These are phyloP conservation scores for Racocetra persica DNA, from an alignment of 371 early-diverging fungal genomes.

Conservation along the genomic window DNA sequence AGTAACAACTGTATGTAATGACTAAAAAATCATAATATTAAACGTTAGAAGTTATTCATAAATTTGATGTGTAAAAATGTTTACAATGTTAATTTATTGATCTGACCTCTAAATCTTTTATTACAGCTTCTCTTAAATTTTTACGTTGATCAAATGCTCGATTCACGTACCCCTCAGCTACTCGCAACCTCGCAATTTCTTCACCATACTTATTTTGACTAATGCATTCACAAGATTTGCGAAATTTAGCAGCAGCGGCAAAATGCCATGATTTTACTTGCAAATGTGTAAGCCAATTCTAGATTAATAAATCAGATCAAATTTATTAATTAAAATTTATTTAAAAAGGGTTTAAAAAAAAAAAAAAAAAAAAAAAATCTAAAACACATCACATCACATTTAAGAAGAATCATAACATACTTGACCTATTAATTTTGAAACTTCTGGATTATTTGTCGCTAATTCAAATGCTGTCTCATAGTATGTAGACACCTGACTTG, in stretches of 20 bases:
- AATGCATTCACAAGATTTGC: conserved; percentile 75
- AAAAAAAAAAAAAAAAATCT: background rate
- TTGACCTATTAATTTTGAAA: conserved; percentile 29
- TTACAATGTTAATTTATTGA: no score
- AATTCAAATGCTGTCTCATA: conserved; percentile 73
- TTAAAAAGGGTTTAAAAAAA: conserved; percentile 44
- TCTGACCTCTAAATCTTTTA: conserved; percentile 48
- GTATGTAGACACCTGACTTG: conserved; percentile 71
- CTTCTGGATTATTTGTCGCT: conserved; percentile 60
- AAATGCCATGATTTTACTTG: conserved; percentile 77
- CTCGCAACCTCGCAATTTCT: conserved; percentile 76
- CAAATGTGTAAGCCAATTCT: conserved; percentile 69
- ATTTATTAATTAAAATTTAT: no score
- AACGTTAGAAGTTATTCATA: conserved; percentile 43
- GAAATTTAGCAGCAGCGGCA: conserved; percentile 76
- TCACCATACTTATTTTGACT: conserved; percentile 83
- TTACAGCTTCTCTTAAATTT: conserved; percentile 50
- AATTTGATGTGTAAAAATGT: background rate
- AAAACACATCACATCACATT: conserved; percentile 10
- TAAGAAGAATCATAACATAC: conserved; percentile 28
- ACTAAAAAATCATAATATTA: conserved; percentile 39
- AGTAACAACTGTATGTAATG: conserved; percentile 62
- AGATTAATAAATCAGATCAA: no score
- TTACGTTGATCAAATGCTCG: conserved; percentile 53
- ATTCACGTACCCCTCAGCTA: conserved; percentile 62